Evolutionary conservation across 805 yeast species (phyloP), one percentile per base, ranked within the genome.

Genomic region (Saccharomycopsis sp.): DNA sequence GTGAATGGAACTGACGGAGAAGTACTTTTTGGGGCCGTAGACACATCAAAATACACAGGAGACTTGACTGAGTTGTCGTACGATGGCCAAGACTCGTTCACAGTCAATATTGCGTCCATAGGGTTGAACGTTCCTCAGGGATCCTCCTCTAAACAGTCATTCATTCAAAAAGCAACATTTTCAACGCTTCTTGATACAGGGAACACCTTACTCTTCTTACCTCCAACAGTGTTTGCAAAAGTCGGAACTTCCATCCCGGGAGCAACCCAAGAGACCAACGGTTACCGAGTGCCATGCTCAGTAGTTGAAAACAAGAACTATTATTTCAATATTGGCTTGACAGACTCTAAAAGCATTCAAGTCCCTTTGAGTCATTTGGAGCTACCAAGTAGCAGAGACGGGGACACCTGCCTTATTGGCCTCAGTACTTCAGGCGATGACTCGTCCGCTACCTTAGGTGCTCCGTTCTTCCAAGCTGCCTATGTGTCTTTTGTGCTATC

Each of bases 21-120:
- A 14, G 73, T 87, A 16, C 67, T 87, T 52, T 87, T 87, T 71
- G 92, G 94, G 50, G 94, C 85, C 41, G 78, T 83, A 23, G 92
- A 87, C 65, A 79, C 77, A 59, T 76, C 80, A 41, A 85, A 84
- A 69, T 84, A 80, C 67, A 54, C 68, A 0, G 90, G 89, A 8
- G 62, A 68, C 34, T 67, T 84, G 41, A 69, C 75, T 34, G 70
- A 81, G 0, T 65, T 85, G 8, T 84, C 86, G 23, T 64, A 73
- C 23, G 62, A 62, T 41, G 50, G 34, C 2, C 16, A 51, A 12
- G n/a, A 24, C 9, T 4, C 56, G 15, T 75, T 71, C 64, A 51
- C 51, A 5, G 52, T 63, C 1, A 77, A 83, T 2, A 73, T 79
- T 51, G 9, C n/a, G 2, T 34, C n/a, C 12, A 51, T 24, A n/a